These are phyloP conservation scores for Aspergillus bombycis DNA, from an alignment of 2,329 filamentous ascomycete species.

Conservation along the genomic window DNA sequence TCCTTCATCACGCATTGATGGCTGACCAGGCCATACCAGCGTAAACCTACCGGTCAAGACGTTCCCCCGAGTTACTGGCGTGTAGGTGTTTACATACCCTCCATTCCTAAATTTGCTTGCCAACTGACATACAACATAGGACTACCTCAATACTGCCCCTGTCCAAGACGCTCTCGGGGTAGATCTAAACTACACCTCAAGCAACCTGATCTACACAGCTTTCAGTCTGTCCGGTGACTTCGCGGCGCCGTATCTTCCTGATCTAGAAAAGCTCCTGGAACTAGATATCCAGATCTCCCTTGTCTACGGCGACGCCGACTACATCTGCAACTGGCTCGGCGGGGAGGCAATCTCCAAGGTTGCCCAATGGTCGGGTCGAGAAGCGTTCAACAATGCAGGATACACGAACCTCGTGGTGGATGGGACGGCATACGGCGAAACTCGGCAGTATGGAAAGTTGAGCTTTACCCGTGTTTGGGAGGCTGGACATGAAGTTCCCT, in stretches of 20 bases:
- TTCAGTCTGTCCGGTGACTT: slow-evolving; percentile 63
- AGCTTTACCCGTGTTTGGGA: slow-evolving; percentile 70
- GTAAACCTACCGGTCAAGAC: not conserved
- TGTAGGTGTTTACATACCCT: not conserved
- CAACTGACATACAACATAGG: slow-evolving; percentile 45
- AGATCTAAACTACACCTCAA: slow-evolving; percentile 62
- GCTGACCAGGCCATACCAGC: not conserved
- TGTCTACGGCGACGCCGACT: slow-evolving; percentile 68
- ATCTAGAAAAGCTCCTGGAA: slow-evolving; percentile 62
- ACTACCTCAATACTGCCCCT: slow-evolving; percentile 12
- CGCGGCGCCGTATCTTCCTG: slow-evolving; percentile 63
- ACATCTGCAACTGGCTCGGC: slow-evolving; percentile 65
- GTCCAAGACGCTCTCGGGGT: slow-evolving; percentile 65
- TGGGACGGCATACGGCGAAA: slow-evolving; percentile 66
- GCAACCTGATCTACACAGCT: slow-evolving; percentile 46
- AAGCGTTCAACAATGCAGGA: slow-evolving; percentile 66
- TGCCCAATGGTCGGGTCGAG: slow-evolving; percentile 53
- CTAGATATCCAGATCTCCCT: slow-evolving; percentile 69
- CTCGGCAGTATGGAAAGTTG: slow-evolving; percentile 76
- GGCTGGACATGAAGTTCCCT: slow-evolving; percentile 66
- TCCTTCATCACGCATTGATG: not conserved
- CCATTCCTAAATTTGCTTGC: slow-evolving; percentile 66
- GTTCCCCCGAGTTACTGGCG: slow-evolving; percentile 3
- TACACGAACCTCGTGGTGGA: slow-evolving; percentile 75
- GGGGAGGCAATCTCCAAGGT: slow-evolving; percentile 72